A percentile compares a stretch with the other conserved stretches of the same genome.
These are phyloP conservation scores for Fusarium sp. DNA, from an alignment of 2,329 filamentous ascomycete genomes.

Conservation along the genomic window DNA sequence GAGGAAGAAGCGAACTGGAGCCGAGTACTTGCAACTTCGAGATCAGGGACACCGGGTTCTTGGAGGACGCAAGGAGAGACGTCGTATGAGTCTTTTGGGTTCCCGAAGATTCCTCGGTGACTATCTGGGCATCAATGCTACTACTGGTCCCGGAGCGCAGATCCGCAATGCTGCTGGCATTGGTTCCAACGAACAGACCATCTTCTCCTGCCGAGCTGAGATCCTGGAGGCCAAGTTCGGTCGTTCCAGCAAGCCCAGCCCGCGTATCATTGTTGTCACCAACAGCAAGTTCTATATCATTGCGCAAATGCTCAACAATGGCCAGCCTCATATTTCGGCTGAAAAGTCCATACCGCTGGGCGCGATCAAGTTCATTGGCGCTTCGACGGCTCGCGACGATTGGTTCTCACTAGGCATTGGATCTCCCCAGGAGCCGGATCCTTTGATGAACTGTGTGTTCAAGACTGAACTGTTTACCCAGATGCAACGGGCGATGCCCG, in stretches of 20 bases:
- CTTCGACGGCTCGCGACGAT: slow-evolving; percentile 85
- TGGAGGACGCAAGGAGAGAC: slow-evolving; percentile 84
- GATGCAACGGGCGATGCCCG: slow-evolving; percentile 79
- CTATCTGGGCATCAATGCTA: slow-evolving; percentile 87
- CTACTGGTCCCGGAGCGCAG: slow-evolving; percentile 78
- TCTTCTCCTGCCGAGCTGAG: slow-evolving; percentile 93
- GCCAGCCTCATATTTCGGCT: slow-evolving; percentile 79
- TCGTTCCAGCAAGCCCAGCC: slow-evolving; percentile 90
- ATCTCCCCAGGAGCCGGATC: slow-evolving; percentile 90
- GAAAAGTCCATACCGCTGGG: slow-evolving; percentile 85
- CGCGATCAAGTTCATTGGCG: slow-evolving; percentile 85
- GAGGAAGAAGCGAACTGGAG: slow-evolving; percentile 89
- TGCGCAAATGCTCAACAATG: slow-evolving; percentile 81
- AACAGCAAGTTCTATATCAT: slow-evolving; percentile 88
- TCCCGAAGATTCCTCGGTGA: slow-evolving; percentile 93
- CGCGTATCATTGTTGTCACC: slow-evolving; percentile 84
- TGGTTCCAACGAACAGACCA: slow-evolving; percentile 72
- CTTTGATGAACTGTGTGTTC: slow-evolving; percentile 89
- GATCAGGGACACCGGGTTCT: slow-evolving; percentile 87
- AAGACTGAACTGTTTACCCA: slow-evolving; percentile 98
- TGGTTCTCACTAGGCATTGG: slow-evolving; percentile 95
- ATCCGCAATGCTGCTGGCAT: slow-evolving; percentile 79
- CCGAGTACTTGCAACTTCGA: slow-evolving; percentile 85
- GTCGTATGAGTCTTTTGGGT: slow-evolving; percentile 88
- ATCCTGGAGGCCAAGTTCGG: slow-evolving; percentile 93